Evolutionary conservation across 2,329 filamentous ascomycete genomes (phyloP), one percentile per base, ranked within the genome.

Genomic region (Colletotrichum phormii): DNA sequence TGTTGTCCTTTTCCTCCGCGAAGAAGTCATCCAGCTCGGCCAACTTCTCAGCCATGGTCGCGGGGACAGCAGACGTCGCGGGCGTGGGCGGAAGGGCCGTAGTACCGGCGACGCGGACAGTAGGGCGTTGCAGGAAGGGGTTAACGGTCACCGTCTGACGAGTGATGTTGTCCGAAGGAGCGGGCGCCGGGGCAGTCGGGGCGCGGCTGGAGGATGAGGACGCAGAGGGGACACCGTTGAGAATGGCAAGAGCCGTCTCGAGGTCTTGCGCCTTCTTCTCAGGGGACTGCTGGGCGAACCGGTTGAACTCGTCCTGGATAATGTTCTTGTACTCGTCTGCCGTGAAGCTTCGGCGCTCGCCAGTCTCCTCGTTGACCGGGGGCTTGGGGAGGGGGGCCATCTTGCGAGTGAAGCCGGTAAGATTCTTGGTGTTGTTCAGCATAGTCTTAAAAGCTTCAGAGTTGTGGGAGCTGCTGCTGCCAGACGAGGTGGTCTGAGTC

Each of bases 1-100:
- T 4, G 3, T 62, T 22, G 22, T 71, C 61, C 5, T 71, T 73
- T 33, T 72, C 26, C 57, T 72, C 62, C 5, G 57, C 37, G 51
- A 73, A 64, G 63, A 73, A 73, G 42, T 71, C 68, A 11, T 73
- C 68, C 3, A 73, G 42, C 3, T 57, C 63, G 0, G 18, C 62
- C 68, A 72, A 53, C 26, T 63, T 67, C 55, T 72, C 51, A 1
- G 15, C 58, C n/a, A 37, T 55, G 4, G 62, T 65, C 22, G 51
- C 13, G 18, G 67, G 55, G 9, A 13, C 31, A 22, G 57, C 46
- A 37, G 37, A 54, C 13, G 54, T 61, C 35, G 67, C 55, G 2
- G 71, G 71, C 15, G 71, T 73, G 6, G 71, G 71, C 11, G 71
- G 71, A 5, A 73, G 33, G n/a, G 35, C 46, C 4, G 55, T 31